Percentiles rank a stretch among this genome's conserved stretches.
Conservation (phyloP, 495 filamentous ascomycete genomes). For the Xylaria nigripes region DNA sequence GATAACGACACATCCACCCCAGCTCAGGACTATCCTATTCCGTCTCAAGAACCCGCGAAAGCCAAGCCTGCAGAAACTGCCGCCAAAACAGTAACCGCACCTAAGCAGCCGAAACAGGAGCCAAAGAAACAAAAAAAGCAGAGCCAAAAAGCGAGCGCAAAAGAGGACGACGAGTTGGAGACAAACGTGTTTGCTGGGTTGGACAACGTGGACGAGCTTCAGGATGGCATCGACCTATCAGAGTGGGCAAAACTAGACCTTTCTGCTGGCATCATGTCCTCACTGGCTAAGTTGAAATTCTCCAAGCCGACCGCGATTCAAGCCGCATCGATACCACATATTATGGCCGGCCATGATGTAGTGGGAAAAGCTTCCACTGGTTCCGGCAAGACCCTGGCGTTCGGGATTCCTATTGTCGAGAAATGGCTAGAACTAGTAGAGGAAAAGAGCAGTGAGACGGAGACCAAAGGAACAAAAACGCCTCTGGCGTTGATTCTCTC, state of each 20-base stretch:
- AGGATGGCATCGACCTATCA: conserved; percentile 51
- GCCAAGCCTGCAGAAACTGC: conserved; percentile 2
- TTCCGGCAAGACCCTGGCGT: conserved; percentile 78
- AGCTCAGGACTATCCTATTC: background rate
- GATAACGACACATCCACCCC: conserved; percentile 6
- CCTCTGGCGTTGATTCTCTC: conserved; percentile 86
- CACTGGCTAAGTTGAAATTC: conserved; percentile 74
- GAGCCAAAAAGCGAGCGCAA: conserved; percentile 33
- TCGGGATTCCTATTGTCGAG: conserved; percentile 71
- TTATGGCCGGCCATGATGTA: conserved; percentile 63
- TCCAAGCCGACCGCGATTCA: conserved; percentile 74
- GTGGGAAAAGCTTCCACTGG: conserved; percentile 78
- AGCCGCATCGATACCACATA: conserved; percentile 64
- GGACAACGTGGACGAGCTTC: conserved; percentile 30
- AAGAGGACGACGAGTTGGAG: conserved; percentile 27
- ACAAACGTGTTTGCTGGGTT: conserved; percentile 34
- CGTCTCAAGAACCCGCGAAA: background rate
- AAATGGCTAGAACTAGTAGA: conserved; percentile 43
- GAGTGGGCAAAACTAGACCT: conserved; percentile 68
- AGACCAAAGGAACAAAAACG: conserved; percentile 29
- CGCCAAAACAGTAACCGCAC: background rate
- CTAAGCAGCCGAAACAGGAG: conserved; percentile 4
- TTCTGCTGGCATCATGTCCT: conserved; percentile 56
- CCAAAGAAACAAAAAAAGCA: conserved; percentile 27
- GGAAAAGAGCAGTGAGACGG: conserved; percentile 24